A percentile compares a stretch with the other conserved stretches of the same genome.
Conservation (phyloP, 345 rosid genomes). For the Garcia nutans region DNA sequence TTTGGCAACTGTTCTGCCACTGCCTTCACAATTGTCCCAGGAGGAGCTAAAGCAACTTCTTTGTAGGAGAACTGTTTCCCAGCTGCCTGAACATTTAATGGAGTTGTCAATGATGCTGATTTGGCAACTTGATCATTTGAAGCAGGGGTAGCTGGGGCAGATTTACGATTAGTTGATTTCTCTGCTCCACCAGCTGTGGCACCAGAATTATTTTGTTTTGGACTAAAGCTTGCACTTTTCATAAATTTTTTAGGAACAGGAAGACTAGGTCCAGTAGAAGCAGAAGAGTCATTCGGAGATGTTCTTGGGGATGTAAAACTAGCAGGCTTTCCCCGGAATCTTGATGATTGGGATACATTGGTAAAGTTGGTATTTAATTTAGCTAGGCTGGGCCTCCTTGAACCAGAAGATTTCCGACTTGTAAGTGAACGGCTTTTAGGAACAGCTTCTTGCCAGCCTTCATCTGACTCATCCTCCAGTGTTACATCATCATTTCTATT, state of each 20-base stretch:
- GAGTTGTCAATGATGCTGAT: slow-evolving; percentile 43
- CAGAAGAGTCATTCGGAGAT: slow-evolving; percentile 46
- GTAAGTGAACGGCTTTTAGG: slow-evolving; percentile 79
- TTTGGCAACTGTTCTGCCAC: slow-evolving; percentile 72
- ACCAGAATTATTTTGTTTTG: slow-evolving; percentile 44
- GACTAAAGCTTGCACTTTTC: slow-evolving; percentile 76
- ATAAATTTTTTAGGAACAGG: slow-evolving; percentile 52
- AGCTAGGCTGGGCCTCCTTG: slow-evolving; percentile 76
- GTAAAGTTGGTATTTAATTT: slow-evolving; percentile 86
- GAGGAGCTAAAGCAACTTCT: slow-evolving; percentile 98
- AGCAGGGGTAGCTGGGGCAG: slow-evolving; percentile 53
- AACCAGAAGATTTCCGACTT: slow-evolving; percentile 59
- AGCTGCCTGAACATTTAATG: slow-evolving; percentile 64
- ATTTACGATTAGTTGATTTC: slow-evolving; percentile 44
- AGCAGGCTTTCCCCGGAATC: slow-evolving; percentile 57
- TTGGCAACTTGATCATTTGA: slow-evolving; percentile 52
- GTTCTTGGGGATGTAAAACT: slow-evolving; percentile 63
- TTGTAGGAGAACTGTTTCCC: slow-evolving; percentile 95
- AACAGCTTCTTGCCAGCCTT: slow-evolving; percentile 99
- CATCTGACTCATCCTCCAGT: slow-evolving; percentile 66
- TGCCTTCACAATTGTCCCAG: slow-evolving; percentile 88
- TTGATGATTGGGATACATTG: slow-evolving; percentile 63
- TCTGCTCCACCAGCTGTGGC: slow-evolving; percentile 45
- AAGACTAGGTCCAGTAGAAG: slow-evolving; percentile 43
- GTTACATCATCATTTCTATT: slow-evolving; percentile 32